Evolutionary conservation across 2,329 filamentous ascomycete species (phyloP).

Genomic region (Aschersonia sp.): DNA sequence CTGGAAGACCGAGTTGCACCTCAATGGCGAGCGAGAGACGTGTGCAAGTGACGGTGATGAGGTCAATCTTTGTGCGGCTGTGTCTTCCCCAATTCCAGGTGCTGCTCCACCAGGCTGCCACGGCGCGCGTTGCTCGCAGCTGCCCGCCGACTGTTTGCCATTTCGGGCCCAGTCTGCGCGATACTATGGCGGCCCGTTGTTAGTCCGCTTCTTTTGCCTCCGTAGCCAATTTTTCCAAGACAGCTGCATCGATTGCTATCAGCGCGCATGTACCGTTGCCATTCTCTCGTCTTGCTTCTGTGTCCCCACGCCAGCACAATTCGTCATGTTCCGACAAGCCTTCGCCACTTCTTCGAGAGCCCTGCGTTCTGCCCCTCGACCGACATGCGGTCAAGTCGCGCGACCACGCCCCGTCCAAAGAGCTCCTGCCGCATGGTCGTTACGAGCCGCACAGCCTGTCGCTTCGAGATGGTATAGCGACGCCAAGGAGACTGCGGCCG

Average conservation of each 20-base stretch:
- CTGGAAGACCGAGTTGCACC: no score
- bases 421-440: constrained; percentile 19
- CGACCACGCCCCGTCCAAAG: constrained; percentile 22
- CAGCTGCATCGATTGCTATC: constrained; percentile 13
- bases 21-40: no score
- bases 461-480: constrained; percentile 34
- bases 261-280: constrained; percentile 4
- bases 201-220: constrained; percentile 12
- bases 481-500: constrained; percentile 20
- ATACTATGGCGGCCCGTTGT: constrained; percentile 11
- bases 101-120: constrained; percentile 17
- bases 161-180: background rate
- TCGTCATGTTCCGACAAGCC: constrained; percentile 31
- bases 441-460: constrained; percentile 21
- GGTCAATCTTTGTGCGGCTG: background rate
- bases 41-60: background rate
- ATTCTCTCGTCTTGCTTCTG: constrained; percentile 3
- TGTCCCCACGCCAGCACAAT: background rate
- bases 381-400: constrained; percentile 19
- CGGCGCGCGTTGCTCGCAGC: constrained; percentile 10
- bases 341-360: constrained; percentile 27
- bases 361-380: constrained; percentile 24
- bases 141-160: background rate
- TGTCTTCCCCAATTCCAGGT: no score
- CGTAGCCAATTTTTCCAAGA: background rate